A percentile compares a stretch with the other conserved stretches of the same genome.
Evolutionary conservation across 2,329 filamentous ascomycete genomes (phyloP).

Genomic region (Pleomassaria siparia): DNA sequence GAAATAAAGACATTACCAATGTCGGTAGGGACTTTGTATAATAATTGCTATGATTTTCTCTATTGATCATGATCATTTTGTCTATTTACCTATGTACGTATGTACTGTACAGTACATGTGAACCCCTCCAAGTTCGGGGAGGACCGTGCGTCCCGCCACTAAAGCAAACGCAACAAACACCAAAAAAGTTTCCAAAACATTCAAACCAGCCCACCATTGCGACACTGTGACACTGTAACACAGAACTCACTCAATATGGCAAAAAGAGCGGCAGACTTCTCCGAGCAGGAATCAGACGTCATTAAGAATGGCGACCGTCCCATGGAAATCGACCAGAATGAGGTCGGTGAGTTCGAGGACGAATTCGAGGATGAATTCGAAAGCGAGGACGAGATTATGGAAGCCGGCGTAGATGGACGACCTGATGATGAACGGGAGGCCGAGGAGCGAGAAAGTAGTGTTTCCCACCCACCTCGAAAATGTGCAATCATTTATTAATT

Average conservation of each 20-base stretch:
- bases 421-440: conserved; percentile 91
- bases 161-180: conserved; percentile 14
- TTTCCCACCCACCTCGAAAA: not conserved
- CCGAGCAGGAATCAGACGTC: conserved; percentile 52
- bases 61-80: no score
- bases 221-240: not conserved
- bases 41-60: no score
- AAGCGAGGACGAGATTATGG: conserved; percentile 87
- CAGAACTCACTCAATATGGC: conserved; percentile 51
- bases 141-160: conserved; percentile 4
- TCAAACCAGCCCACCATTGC: conserved; percentile 1
- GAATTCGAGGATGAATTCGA: conserved; percentile 93
- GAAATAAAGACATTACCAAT: no score
- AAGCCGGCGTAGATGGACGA: conserved; percentile 89
- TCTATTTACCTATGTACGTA: no score
- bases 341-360: conserved; percentile 80
- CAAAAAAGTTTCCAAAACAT: conserved; percentile 21
- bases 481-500: not conserved
- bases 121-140: conserved; percentile 1
- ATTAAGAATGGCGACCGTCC: conserved; percentile 65
- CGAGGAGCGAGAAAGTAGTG: conserved; percentile 72
- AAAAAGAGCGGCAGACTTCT: conserved; percentile 60
- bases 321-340: conserved; percentile 48
- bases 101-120: not conserved
- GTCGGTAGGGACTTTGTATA: no score